Evolutionary conservation across 164 flowering plant genomes (phyloP), one percentile per base, ranked within the genome.

Genomic region (Berberis vulgaris): DNA sequence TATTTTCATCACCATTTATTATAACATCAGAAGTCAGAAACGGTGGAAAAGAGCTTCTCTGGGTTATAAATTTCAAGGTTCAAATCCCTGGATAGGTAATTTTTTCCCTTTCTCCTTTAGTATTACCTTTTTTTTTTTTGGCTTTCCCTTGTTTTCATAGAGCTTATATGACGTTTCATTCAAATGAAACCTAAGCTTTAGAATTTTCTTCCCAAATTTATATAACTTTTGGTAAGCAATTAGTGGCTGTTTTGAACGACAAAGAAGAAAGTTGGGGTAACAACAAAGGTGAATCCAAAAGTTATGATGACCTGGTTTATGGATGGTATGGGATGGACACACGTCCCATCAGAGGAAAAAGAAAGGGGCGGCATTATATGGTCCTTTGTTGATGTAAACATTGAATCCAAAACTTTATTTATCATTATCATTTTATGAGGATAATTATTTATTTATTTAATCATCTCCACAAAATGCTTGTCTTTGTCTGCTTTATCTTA

Each of bases 1-100:
- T 57, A 65, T 65, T 68, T 70, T 60, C 73, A 65, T 60, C 73
- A 60, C 56, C 54, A 56, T 65, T 70, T 63, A 54, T 70, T 62
- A 41, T 49, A 49, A 56, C 59, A 69, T 45, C 49, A 50, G 61
- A 46, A 69, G 54, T 57, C 57, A 43, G 58, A 66, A 61, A 61
- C 40, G 56, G 13, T 55, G 41, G 43, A 26, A 54, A 58, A 55
- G 47, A 43, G 44, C 59, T 60, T 68, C 26, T 47, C 69, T 60
- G 47, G 65, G 74, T 61, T 54, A 49, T 43, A 49, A 62, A 40
- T 12, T 68, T 65, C 44, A 52, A 64, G 41, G 54, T 62, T 39
- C 13, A 46, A 55, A 45, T 52, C 45, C 69, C 69, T 55, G 57
- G 74, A 54, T 50, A 61, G 70, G 72, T 62, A 50, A 3, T 55